Evolutionary conservation across 1,139 yeast species (phyloP).

Genomic region (Pneumocystis murina): DNA sequence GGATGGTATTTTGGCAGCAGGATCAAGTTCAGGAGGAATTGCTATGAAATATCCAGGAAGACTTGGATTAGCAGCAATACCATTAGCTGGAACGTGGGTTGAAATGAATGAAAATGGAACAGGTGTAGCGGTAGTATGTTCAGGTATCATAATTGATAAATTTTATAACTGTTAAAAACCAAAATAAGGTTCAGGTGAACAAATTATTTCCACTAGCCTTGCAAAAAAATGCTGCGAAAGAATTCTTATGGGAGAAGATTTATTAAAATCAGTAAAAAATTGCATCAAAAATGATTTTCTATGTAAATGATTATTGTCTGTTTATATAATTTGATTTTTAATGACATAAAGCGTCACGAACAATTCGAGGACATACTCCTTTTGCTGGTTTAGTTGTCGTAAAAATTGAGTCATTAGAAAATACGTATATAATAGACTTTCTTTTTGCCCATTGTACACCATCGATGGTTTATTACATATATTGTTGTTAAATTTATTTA

Average conservation of each 20-base stretch:
- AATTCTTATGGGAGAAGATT: neutral
- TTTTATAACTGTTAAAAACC: neutral
- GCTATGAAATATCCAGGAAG: constrained; percentile 26
- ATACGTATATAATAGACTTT: neutral
- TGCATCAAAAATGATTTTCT: neutral
- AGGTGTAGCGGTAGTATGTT: neutral
- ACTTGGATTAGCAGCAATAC: constrained; percentile 29
- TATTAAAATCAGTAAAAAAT: neutral
- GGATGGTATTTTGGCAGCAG: constrained; percentile 20
- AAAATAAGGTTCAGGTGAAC: neutral
- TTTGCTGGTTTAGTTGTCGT: neutral
- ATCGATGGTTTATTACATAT: neutral
- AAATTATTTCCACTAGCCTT: neutral
- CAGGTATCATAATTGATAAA: neutral
- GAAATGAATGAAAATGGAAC: neutral
- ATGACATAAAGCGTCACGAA: neutral
- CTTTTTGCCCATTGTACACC: neutral
- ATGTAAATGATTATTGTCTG: neutral
- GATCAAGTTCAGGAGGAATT: constrained; percentile 29
- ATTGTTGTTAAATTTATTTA: neutral
- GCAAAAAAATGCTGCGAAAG: neutral
- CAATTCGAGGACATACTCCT: neutral
- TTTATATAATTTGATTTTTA: neutral
- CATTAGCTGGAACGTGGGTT: constrained; percentile 23
- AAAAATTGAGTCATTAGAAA: neutral